Conservation (phyloP, 139 green algal species). For the Coccomyxa sp. region DNA sequence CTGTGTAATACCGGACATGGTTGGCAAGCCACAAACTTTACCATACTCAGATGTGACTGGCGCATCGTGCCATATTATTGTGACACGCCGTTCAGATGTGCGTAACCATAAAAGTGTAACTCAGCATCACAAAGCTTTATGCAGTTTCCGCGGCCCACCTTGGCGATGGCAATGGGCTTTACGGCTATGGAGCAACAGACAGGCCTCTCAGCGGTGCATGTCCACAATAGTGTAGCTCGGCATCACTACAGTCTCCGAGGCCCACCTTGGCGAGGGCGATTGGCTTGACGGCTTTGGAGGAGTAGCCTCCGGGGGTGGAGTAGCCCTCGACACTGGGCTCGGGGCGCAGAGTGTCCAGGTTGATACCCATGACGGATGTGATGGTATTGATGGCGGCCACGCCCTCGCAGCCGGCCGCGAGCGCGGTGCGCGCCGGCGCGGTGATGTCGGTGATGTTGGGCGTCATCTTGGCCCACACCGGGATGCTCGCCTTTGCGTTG, state of each 20-base stretch:
- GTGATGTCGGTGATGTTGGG: conserved; percentile 97
- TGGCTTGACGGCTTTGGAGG: conserved; percentile 87
- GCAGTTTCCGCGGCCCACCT: conserved; percentile 35
- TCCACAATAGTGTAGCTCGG: no score
- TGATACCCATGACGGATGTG: conserved; percentile 88
- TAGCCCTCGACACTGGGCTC: conserved; percentile 65
- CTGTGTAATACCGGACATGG: no score
- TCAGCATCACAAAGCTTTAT: no score
- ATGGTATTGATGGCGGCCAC: conserved; percentile 90
- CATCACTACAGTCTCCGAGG: no score
- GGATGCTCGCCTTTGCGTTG: conserved; percentile 69
- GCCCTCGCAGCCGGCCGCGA: conserved; percentile 58
- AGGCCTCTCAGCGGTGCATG: no score
- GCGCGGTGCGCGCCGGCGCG: conserved; percentile 43
- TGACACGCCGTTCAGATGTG: no score
- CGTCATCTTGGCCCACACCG: conserved; percentile 99
- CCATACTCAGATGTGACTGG: no score
- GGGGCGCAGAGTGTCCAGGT: conserved; percentile 87
- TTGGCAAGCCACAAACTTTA: no score
- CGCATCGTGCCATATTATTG: no score
- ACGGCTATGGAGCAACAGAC: conserved; percentile 76
- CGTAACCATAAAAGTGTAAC: no score
- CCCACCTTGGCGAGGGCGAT: conserved; percentile 88
- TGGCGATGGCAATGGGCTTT: conserved; percentile 94
- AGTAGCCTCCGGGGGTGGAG: conserved; percentile 77